Percentiles rank a stretch among this genome's conserved stretches.
Evolutionary conservation across 2,329 filamentous ascomycete genomes (phyloP).

Genomic region (Ophiosphaerella narmari): DNA sequence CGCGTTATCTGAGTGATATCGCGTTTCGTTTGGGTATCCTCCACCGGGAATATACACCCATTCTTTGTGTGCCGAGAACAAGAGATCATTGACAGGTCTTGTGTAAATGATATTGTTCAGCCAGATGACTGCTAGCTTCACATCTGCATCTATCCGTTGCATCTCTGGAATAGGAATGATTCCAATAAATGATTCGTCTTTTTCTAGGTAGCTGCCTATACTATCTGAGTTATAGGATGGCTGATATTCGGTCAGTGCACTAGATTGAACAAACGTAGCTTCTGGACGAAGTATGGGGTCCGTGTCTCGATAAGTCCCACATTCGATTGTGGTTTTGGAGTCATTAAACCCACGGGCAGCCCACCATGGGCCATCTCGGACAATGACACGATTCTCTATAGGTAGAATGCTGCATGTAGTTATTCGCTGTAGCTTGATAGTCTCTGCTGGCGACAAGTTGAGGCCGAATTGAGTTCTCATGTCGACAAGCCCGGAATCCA

Average conservation of each 20-base stretch:
- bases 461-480: constrained; percentile 5
- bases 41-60: constrained; percentile 1
- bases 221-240: not conserved
- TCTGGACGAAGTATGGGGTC: not conserved
- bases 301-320: constrained; percentile 1
- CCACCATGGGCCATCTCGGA: not conserved
- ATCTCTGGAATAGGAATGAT: constrained; percentile 1
- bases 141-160: constrained; percentile 1
- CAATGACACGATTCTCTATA: not conserved
- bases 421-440: not conserved
- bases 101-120: not conserved
- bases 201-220: not conserved
- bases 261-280: constrained; percentile 2
- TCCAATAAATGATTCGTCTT: not conserved
- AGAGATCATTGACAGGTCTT: constrained; percentile 3
- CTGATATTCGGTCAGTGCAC: not conserved
- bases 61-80: constrained; percentile 2
- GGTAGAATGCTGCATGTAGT: constrained; percentile 6
- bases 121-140: not conserved
- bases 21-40: not conserved
- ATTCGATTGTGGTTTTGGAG: constrained; percentile 2
- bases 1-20: not conserved
- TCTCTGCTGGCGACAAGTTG: constrained; percentile 3
- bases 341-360: not conserved
- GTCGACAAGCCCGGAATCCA: constrained; percentile 9